These are phyloP conservation scores for Thymus quinquecostatus DNA, from an alignment of 257 asterid genomes.

Conservation along the genomic window DNA sequence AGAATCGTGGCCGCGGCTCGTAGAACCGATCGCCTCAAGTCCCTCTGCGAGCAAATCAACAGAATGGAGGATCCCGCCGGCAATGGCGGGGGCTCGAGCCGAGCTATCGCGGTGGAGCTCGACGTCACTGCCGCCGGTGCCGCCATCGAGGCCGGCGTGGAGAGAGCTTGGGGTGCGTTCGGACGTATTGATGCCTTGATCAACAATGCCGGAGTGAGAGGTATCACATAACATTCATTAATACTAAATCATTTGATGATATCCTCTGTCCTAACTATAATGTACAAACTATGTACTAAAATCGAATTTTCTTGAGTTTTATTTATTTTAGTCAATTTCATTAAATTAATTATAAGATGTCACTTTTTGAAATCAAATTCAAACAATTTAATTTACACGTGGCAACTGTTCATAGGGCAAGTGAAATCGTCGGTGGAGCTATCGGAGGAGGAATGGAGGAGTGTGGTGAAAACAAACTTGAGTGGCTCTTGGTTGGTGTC, in stretches of 20 bases:
- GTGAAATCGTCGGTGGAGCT: conserved; percentile 15
- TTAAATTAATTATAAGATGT: too few relatives aligned
- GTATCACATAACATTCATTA: neutral
- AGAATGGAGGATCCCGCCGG: neutral
- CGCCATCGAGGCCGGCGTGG: conserved; percentile 13
- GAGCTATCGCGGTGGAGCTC: conserved; percentile 36
- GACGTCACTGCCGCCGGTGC: conserved; percentile 21
- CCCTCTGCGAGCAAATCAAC: conserved; percentile 34
- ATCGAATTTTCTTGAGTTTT: too few relatives aligned
- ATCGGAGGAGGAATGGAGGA: conserved; percentile 26
- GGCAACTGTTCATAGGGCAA: conserved; percentile 7
- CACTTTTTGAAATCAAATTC: too few relatives aligned
- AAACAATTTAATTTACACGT: too few relatives aligned
- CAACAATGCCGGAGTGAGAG: conserved; percentile 33
- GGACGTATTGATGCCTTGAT: conserved; percentile 32
- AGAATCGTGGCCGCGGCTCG: conserved; percentile 31
- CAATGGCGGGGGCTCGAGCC: neutral
- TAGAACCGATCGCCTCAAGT: conserved; percentile 21
- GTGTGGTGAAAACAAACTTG: conserved; percentile 28
- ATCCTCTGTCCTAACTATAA: too few relatives aligned
- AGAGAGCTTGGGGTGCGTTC: conserved; percentile 32
- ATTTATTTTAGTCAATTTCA: too few relatives aligned
- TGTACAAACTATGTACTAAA: too few relatives aligned
- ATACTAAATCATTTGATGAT: too few relatives aligned
- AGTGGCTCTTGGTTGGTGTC: conserved; percentile 26